These are phyloP conservation scores for Byssochlamys sp. DNA, from an alignment of 2,329 filamentous ascomycete genomes.

Conservation along the genomic window DNA sequence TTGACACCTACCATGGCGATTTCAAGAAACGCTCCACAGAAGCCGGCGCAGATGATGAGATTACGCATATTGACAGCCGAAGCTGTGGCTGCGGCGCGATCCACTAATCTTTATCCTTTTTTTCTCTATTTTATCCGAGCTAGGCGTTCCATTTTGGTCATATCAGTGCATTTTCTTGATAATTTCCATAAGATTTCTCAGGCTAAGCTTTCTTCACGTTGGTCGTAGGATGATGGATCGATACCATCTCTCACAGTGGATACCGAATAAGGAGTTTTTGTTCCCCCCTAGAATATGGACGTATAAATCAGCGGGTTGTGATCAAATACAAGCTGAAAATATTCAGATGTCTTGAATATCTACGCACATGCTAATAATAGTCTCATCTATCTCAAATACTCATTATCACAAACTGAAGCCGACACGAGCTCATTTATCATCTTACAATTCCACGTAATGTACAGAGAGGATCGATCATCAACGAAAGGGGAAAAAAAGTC, in stretches of 20 bases:
- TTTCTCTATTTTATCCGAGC: neutral
- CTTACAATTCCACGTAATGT: neutral
- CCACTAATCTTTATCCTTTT: slow-evolving; percentile 8
- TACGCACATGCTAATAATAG: too few species aligned
- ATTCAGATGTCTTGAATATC: too few species aligned
- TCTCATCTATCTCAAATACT: too few species aligned
- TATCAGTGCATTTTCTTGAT: neutral
- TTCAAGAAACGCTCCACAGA: slow-evolving; percentile 28
- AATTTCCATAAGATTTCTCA: neutral
- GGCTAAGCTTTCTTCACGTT: neutral
- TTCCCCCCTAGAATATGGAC: too few species aligned
- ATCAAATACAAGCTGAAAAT: too few species aligned
- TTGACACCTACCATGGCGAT: slow-evolving; percentile 38
- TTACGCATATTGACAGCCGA: slow-evolving; percentile 1
- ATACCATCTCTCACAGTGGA: neutral
- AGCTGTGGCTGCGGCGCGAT: slow-evolving; percentile 23
- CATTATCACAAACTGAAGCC: too few species aligned
- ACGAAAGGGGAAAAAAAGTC: neutral
- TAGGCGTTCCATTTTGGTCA: neutral
- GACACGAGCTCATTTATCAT: neutral
- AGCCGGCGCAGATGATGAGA: slow-evolving; percentile 1
- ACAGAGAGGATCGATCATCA: neutral
- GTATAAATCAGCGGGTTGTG: too few species aligned
- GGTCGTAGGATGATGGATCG: neutral
- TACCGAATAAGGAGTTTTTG: too few species aligned